Evolutionary conservation across 129 eudicot genomes (phyloP), one percentile per base, ranked within the genome.

Genomic region (Dittrichia graveolens): DNA sequence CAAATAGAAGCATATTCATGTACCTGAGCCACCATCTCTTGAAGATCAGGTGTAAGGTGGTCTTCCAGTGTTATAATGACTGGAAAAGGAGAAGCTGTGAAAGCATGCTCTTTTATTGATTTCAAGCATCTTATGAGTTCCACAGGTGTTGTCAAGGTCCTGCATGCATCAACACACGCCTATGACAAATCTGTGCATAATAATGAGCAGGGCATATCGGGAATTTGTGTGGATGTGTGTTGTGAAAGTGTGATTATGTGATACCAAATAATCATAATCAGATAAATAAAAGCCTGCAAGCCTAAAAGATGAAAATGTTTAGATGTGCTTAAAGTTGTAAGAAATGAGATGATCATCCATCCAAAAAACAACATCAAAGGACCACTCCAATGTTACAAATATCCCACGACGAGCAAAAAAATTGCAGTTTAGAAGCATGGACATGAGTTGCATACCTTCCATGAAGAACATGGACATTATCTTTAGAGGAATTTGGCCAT

Each of bases 1-100:
- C 7, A 2, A 48, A 14, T 0, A 24, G 31, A 24, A 24, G 7
- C 16, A 31, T 40, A 65, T 67, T 77, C 55, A 24, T 24, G 31
- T 24, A 89, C 96, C 96, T 87, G 82, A 75, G 98, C 98, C 72
- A 88, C 98, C 79, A 80, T 93, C 45, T 75, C 98, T 80, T 93
- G 98, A 78, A 93, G 98, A 76, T 87, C 84, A 16, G 92, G 78
- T 45, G 87, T 82, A 70, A 93, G 93, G 71, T 93, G 98, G 55
- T 90, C 98, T 79, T 93, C 98, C 7, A 90, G 77, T 45, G 98
- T 93, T 64, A 93, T 89, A 14, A 89, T 76, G 18, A 93, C 95
- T 37, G 96, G 95, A 75, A 83, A 93, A 5, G 89, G 89, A 19
- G 98, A 89, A 39, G 87, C 75, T 19, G 73, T 15, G 66, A 93